Evolutionary conservation across 2,329 filamentous ascomycete genomes (phyloP), one percentile per base, ranked within the genome.

Genomic region (Cladobotryum protrusum): DNA sequence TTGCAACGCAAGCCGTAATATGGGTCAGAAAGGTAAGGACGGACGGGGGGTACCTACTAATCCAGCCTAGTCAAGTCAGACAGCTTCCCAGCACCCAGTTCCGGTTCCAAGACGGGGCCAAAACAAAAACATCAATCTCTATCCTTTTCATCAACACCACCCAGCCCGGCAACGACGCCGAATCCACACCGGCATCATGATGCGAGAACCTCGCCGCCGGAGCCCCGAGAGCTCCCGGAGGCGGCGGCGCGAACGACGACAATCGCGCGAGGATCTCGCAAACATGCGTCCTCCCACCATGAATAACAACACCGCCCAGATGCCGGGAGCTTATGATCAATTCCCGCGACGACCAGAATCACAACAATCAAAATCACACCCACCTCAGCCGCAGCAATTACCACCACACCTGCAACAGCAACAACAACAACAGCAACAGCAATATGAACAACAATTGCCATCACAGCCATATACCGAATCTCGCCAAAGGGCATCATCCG

Each of bases 171-270:
- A 37, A 37, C 35, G 5, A 54, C 56, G 56, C 55, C 54, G 56
- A 55, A 50, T n/a, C 50, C 54, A 60, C 50, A 57, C 56, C 61
- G 61, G 57, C 57, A 70, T 63, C 63, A 79, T 76, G 75, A 75
- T 78, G 75, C 71, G 73, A 70, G 72, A 75, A 62, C 69, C 72
- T 67, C 76, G 76, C 64, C 75, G 73, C 64, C 74, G 77, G 70
- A 80, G 77, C 68, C 75, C 74, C 50, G 77, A 79, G 59, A 72
- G 72, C 70, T 72, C 72, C 62, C 71, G 74, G 63, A 74, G 77
- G 63, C 75, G 76, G 70, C 63, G 61, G 58, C 60, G 61, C 54
- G 62, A 67, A 51, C 52, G 63, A 59, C 61, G 62, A 58, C 61
- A 59, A 52, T 58, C 62, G 48, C 64, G 62, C 58, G 63, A 67